Conservation (phyloP, 2,329 filamentous ascomycete species). For the Fusarium anguioides region DNA sequence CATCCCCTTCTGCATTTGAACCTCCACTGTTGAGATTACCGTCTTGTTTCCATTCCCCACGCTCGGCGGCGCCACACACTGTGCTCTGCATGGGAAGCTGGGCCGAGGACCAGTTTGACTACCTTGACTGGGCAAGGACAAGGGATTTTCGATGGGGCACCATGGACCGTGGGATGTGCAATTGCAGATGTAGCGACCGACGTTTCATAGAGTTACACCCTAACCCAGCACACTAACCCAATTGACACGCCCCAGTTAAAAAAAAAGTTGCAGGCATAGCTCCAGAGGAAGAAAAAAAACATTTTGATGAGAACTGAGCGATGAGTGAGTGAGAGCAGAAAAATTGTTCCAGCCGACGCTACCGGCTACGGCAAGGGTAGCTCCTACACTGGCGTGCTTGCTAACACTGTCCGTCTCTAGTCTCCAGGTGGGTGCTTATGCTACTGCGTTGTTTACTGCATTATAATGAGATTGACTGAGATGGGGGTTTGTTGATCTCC, state of each 20-base stretch:
- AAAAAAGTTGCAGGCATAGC: constrained; percentile 13
- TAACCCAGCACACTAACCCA: constrained; percentile 10
- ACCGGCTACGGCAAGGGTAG: constrained; percentile 43
- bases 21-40: constrained; percentile 43
- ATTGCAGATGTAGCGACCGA: constrained; percentile 37
- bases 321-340: too few relatives aligned
- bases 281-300: not conserved
- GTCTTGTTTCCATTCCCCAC: constrained; percentile 49
- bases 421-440: constrained; percentile 23
- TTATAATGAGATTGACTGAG: constrained; percentile 26
- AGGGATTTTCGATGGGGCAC: constrained; percentile 38
- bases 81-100: constrained; percentile 43
- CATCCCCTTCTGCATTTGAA: not conserved
- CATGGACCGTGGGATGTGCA: constrained; percentile 11
- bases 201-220: constrained; percentile 34
- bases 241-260: constrained; percentile 21
- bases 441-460: constrained; percentile 35
- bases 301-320: not conserved
- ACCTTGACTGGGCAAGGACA: constrained; percentile 28
- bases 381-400: constrained; percentile 38
- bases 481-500: constrained; percentile 35
- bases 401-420: constrained; percentile 31
- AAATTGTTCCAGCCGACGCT: constrained; percentile 43
- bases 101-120: constrained; percentile 40
- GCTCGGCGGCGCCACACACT: constrained; percentile 37